Percentiles rank a stretch among this genome's conserved stretches.
These are phyloP conservation scores for Heliamphora exappendiculata DNA, from an alignment of 148 eudicot species.

Conservation along the genomic window DNA sequence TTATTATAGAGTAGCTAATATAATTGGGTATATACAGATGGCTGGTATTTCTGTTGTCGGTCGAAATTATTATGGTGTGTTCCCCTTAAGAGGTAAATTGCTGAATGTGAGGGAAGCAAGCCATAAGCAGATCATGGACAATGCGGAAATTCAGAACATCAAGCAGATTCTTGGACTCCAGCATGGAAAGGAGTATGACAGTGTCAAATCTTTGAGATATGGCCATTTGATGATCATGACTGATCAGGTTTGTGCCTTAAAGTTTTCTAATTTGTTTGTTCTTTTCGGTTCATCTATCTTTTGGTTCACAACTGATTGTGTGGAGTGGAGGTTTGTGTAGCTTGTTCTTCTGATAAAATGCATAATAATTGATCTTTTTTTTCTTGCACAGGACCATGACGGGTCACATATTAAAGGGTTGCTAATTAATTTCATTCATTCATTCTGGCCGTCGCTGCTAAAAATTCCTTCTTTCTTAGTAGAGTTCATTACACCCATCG, in stretches of 20 bases:
- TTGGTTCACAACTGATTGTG: background rate
- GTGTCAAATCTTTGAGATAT: conserved; percentile 61
- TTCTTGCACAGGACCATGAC: conserved; percentile 74
- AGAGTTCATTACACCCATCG: conserved; percentile 86
- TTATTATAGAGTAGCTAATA: background rate
- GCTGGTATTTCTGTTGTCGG: conserved; percentile 75
- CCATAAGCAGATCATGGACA: conserved; percentile 64
- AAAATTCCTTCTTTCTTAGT: conserved; percentile 68
- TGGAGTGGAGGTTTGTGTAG: background rate
- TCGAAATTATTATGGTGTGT: conserved; percentile 64
- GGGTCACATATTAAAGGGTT: conserved; percentile 98
- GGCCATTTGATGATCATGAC: conserved; percentile 98
- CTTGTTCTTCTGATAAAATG: background rate
- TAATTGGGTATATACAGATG: conserved; percentile 35
- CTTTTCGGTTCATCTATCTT: background rate
- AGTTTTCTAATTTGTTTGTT: background rate
- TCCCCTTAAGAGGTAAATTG: conserved; percentile 89
- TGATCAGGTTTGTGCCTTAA: conserved; percentile 64
- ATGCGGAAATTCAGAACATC: conserved; percentile 65
- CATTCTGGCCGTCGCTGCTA: conserved; percentile 93
- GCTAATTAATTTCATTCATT: conserved; percentile 75
- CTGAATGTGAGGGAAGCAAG: conserved; percentile 98
- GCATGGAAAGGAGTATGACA: conserved; percentile 66
- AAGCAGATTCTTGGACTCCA: conserved; percentile 88
- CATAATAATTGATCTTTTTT: background rate